Conservation (phyloP, 768 basidiomycete genomes). For the Rhizopogon salebrosus region DNA sequence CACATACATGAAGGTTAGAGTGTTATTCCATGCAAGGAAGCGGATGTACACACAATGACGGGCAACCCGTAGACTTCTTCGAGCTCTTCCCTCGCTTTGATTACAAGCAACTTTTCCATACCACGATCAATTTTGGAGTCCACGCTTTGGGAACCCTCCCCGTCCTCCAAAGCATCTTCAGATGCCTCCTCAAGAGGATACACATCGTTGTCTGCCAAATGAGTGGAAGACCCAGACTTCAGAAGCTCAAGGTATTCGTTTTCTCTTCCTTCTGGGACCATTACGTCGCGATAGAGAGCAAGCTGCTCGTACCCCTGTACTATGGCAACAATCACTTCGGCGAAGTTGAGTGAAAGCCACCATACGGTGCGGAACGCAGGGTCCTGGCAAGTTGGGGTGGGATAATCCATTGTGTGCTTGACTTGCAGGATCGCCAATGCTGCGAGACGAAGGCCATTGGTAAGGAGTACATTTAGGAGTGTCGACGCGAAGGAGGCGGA, state of each 20-base stretch:
- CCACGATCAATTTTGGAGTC: conserved; percentile 53
- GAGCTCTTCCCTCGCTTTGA: conserved; percentile 68
- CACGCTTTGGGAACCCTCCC: conserved; percentile 11
- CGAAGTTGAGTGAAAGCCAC: conserved; percentile 70
- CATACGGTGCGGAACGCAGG: conserved; percentile 62
- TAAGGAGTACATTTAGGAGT: conserved; percentile 43
- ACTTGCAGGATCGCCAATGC: conserved; percentile 50
- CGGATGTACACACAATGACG: conserved; percentile 54
- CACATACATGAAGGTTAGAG: conserved; percentile 6
- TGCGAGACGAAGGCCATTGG: conserved; percentile 50
- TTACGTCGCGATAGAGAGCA: conserved; percentile 61
- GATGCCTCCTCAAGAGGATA: conserved; percentile 5
- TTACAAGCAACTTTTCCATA: conserved; percentile 55
- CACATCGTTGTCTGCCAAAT: conserved; percentile 1
- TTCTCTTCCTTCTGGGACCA: conserved; percentile 43
- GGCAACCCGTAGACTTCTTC: conserved; percentile 80
- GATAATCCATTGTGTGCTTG: conserved; percentile 35
- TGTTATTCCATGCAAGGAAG: background rate
- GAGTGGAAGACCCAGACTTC: conserved; percentile 8
- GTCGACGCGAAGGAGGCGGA: conserved; percentile 33
- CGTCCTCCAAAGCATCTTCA: conserved; percentile 9
- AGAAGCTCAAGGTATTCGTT: conserved; percentile 32
- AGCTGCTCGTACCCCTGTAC: conserved; percentile 70
- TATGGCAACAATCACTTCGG: conserved; percentile 61
- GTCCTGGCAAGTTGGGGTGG: conserved; percentile 49